Evolutionary conservation across 139 green algal species (phyloP), one percentile per base, ranked within the genome.

Genomic region (Auxenochlorella pyrenoidosa): DNA sequence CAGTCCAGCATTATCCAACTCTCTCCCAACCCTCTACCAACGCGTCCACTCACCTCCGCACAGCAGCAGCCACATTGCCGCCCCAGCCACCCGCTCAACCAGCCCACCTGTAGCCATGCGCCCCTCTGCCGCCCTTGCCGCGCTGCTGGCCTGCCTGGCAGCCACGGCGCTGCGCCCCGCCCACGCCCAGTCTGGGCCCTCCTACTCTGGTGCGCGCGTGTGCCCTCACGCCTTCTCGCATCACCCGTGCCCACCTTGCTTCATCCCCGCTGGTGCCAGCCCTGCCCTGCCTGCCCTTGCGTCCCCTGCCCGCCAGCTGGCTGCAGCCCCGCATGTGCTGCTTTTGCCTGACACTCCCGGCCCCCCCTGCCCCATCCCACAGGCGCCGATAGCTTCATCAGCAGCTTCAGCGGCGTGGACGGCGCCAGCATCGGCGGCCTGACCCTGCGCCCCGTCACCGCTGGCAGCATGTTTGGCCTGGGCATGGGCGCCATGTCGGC

Each of bases 301-400:
- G 6, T 54, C 10, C 54, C 54, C 16, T 63, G 54, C 15, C 54
- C 16, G 47, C 28, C 63, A 15, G 21, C 63, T 71, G 28, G 10
- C 59, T 30, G 59, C 59, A 10, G 3, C 59, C 24, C 59, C 6
- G 3, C 59, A 15, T 30, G n/a, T n/a, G n/a, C n/a, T n/a, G n/a
- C n/a, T n/a, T n/a, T n/a, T n/a, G n/a, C n/a, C n/a, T n/a, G n/a
- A n/a, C 59, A 28, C 59, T 68, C 59, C 5, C 59, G 4, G 19
- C 59, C 59, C 24, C 12, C 41, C 30, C 8, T 51, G 4, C 22
- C 26, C 36, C 72, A 2, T 36, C 6, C 22, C 24, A 43, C 75
- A 81, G 75, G 75, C 75, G 43, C 75, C 43, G 43, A 36, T 28
- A 30, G 30, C 43, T 81, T 81, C 75, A 40, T 81, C 75, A 41